phyloP scores from a whole-genome alignment of 805 yeast species.

The Wickerhamomyces silvicola region DNA sequence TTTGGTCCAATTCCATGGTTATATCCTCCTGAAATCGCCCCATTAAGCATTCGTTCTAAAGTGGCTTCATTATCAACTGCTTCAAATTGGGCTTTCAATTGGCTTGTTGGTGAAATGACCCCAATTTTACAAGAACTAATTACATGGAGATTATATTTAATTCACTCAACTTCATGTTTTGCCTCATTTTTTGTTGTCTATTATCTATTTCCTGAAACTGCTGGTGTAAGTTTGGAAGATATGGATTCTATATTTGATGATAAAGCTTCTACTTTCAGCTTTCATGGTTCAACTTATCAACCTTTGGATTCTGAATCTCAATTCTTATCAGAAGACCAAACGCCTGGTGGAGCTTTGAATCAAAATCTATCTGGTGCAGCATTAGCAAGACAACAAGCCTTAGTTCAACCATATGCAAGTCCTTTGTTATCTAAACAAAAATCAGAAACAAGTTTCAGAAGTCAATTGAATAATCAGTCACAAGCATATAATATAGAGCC shows the following conservation, averaged over 20 bases:
- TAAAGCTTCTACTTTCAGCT: conserved; percentile 30
- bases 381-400: conserved; percentile 33
- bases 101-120: conserved; percentile 86
- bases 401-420: conserved; percentile 20
- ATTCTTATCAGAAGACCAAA: conserved; percentile 2
- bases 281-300: conserved; percentile 20
- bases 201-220: conserved; percentile 80
- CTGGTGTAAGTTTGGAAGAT: conserved; percentile 81
- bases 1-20: conserved; percentile 97
- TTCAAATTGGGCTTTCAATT: conserved; percentile 89
- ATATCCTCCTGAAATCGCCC: conserved; percentile 80
- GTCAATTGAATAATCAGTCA: conserved; percentile 12
- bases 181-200: conserved; percentile 68
- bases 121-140: conserved; percentile 76
- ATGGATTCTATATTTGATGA: conserved; percentile 90
- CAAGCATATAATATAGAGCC: conserved; percentile 27
- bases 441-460: conserved; percentile 19
- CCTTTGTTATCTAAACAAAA: conserved; percentile 15
- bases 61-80: conserved; percentile 91
- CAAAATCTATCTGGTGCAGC: conserved; percentile 34
- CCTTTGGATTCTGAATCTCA: conserved; percentile 11
- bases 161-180: conserved; percentile 75
- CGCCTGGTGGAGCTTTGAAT: not conserved
- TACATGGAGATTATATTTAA: conserved; percentile 72
- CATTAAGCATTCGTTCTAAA: conserved; percentile 76